Conservation (phyloP, 1,284 basidiomycete genomes). For the Sparassis latifolia region DNA sequence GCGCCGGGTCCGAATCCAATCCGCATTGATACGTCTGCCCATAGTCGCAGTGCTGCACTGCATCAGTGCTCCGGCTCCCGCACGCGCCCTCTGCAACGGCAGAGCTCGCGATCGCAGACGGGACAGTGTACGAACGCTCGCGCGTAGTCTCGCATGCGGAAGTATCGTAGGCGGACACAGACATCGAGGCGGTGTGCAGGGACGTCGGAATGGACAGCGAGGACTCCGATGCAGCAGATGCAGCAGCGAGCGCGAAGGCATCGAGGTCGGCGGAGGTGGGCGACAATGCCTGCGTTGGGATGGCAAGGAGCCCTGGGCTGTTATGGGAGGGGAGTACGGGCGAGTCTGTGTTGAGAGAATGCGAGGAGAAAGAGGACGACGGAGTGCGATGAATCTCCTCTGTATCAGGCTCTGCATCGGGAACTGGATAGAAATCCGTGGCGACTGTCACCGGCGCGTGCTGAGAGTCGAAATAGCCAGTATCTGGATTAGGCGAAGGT, state of each 20-base stretch:
- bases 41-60: neutral
- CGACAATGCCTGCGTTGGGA: neutral
- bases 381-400: slow-evolving; percentile 3
- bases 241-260: slow-evolving; percentile 21
- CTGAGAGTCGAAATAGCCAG: neutral
- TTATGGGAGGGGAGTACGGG: slow-evolving; percentile 19
- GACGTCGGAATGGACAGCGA: slow-evolving; percentile 21
- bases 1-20: neutral
- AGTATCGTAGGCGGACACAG: neutral
- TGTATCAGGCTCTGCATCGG: slow-evolving; percentile 1
- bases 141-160: neutral
- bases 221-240: slow-evolving; percentile 12
- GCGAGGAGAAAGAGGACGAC: slow-evolving; percentile 7
- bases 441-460: slow-evolving; percentile 4
- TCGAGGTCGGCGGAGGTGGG: slow-evolving; percentile 22
- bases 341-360: slow-evolving; percentile 16
- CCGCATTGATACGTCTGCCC: neutral
- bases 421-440: slow-evolving; percentile 12
- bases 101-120: slow-evolving; percentile 5
- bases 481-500: slow-evolving; percentile 1
- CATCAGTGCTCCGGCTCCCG: neutral
- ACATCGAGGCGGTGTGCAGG: slow-evolving; percentile 11
- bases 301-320: neutral
- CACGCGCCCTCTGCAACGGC: neutral
- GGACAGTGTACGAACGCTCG: neutral